Conservation (phyloP, 2,329 filamentous ascomycete species). For the Ceratocystis smalleyi region DNA sequence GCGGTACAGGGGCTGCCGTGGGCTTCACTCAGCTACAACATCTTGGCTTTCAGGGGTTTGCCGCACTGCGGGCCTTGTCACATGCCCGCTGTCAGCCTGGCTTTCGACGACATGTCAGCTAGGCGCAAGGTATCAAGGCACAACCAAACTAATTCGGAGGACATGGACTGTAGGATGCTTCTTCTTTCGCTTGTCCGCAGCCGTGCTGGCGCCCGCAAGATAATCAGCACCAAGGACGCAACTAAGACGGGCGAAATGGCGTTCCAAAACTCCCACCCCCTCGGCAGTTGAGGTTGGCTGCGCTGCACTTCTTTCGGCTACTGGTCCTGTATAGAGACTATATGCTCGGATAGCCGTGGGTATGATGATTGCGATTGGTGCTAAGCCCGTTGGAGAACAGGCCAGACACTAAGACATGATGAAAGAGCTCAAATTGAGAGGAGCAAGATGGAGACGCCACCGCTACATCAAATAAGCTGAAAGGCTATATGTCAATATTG, state of each 20-base stretch:
- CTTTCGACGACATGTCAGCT: neutral
- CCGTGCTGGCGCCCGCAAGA: neutral
- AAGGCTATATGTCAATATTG: no score
- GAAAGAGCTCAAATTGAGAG: no score
- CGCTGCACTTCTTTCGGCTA: neutral
- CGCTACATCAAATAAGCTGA: no score
- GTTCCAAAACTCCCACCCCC: neutral
- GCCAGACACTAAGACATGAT: no score
- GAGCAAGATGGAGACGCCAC: no score
- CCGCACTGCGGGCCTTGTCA: neutral
- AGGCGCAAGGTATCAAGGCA: neutral
- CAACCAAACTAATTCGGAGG: neutral
- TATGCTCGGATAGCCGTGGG: no score
- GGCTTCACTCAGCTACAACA: neutral
- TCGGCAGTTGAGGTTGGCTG: neutral
- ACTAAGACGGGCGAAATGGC: neutral
- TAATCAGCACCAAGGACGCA: neutral
- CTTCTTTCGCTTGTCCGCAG: neutral
- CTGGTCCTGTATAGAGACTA: neutral
- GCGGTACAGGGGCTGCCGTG: neutral
- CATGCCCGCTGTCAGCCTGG: neutral
- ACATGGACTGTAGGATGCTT: neutral
- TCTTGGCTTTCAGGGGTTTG: neutral
- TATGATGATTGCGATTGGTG: no score
- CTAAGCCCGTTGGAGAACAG: no score